phyloP scores from a whole-genome alignment of 352 stramenopile genomes.

The Blastocystis sp. region DNA sequence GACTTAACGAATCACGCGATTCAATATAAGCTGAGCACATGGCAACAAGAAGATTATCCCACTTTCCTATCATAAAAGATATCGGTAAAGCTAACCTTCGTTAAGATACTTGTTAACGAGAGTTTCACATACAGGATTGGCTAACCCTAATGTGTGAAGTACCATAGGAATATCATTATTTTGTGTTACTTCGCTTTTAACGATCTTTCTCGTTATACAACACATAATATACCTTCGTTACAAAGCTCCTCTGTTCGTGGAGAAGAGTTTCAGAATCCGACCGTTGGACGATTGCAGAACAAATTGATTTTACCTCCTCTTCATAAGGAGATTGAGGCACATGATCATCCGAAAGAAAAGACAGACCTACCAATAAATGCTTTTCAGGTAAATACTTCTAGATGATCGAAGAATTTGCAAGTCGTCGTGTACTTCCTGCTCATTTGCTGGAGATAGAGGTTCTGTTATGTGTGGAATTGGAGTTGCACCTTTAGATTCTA shows the following conservation, averaged over 20 bases:
- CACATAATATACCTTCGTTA: not conserved
- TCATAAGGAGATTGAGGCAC: not conserved
- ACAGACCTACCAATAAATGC: not conserved
- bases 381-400: not conserved
- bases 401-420: not conserved
- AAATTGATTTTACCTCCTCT: not conserved
- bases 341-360: not conserved
- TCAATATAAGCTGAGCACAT: not conserved
- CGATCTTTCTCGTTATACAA: not conserved
- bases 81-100: not conserved
- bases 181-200: not conserved
- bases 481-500: too few species aligned
- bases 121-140: slow-evolving; percentile 7
- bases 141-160: not conserved
- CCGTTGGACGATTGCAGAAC: not conserved
- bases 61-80: not conserved
- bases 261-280: not conserved
- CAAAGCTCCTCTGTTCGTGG: not conserved
- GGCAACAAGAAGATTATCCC: not conserved
- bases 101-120: slow-evolving; percentile 23
- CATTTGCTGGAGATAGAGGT: not conserved
- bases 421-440: not conserved
- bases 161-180: not conserved
- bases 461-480: too few species aligned
- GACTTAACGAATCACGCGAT: not conserved